Evolutionary conservation across 2,329 filamentous ascomycete species (phyloP).

Genomic region (Claviceps citrina): DNA sequence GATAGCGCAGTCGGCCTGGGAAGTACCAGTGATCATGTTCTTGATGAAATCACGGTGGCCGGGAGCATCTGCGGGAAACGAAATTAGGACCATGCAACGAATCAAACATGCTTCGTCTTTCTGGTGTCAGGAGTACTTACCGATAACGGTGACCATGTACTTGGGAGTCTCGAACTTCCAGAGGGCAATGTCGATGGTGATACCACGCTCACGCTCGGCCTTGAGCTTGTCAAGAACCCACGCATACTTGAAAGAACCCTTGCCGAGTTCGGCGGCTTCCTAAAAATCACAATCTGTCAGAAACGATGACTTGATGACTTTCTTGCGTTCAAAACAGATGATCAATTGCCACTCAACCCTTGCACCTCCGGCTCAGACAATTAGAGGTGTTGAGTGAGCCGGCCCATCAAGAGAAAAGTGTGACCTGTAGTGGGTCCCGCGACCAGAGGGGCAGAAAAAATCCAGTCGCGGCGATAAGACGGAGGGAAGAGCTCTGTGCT

Average conservation of each 20-base stretch:
- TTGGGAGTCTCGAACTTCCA: conserved; percentile 99
- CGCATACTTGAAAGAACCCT: conserved; percentile 99
- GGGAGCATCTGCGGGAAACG: conserved; percentile 55
- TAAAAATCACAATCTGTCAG: conserved; percentile 24
- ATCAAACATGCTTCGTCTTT: too few species aligned
- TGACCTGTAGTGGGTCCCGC: too few species aligned
- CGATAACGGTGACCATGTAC: conserved; percentile 97
- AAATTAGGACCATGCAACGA: too few species aligned
- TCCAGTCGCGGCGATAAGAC: too few species aligned
- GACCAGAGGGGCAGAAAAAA: too few species aligned
- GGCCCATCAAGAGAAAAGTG: too few species aligned
- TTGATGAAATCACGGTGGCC: conserved; percentile 99
- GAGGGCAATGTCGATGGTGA: conserved; percentile 99
- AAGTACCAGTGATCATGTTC: conserved; percentile 99
- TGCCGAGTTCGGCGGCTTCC: conserved; percentile 98
- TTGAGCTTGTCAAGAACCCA: conserved; percentile 99
- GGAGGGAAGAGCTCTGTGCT: neutral
- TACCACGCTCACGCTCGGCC: conserved; percentile 98
- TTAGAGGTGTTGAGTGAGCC: too few species aligned
- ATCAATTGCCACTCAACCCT: too few species aligned
- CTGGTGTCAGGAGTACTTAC: conserved; percentile 31
- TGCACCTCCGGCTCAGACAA: too few species aligned
- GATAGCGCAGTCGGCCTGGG: conserved; percentile 98
- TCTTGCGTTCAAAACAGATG: neutral
- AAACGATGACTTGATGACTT: neutral